A percentile compares a stretch with the other conserved stretches of the same genome.
phyloP scores from a whole-genome alignment of 768 basidiomycete genomes.

The Chalciporus sphaerocephalus region DNA sequence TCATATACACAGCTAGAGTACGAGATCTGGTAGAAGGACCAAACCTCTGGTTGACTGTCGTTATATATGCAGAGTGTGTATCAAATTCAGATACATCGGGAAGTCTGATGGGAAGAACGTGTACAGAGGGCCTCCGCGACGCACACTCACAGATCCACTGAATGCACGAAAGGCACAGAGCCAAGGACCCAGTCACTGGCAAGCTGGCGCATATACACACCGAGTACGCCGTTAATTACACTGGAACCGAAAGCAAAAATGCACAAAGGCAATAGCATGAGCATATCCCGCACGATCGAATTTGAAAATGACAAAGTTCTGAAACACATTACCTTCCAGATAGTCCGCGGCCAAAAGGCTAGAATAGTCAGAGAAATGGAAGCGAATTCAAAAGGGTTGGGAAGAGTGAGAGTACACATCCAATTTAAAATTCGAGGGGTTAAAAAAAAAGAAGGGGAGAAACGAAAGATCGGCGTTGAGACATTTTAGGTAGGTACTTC shows the following conservation, averaged over 20 bases:
- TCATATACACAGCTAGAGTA: no score
- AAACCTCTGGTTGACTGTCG: no score
- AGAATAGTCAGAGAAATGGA: constrained; percentile 8
- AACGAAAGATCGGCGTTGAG: constrained; percentile 11
- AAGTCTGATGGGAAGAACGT: no score
- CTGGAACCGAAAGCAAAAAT: constrained; percentile 7
- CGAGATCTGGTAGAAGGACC: no score
- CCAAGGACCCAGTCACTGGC: no score
- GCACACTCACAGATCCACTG: constrained; percentile 6
- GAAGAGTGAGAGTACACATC: not conserved
- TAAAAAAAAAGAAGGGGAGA: constrained; percentile 1
- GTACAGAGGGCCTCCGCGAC: no score
- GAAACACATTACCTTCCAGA: constrained; percentile 48
- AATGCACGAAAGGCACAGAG: constrained; percentile 1
- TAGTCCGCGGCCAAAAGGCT: constrained; percentile 64
- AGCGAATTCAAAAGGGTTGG: no score
- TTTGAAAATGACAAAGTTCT: constrained; percentile 2
- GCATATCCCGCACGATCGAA: not conserved
- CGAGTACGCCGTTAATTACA: constrained; percentile 4
- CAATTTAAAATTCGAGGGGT: constrained; percentile 7
- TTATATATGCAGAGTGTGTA: no score
- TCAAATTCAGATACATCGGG: no score
- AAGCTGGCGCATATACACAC: constrained; percentile 4
- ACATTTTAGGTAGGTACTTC: not conserved
- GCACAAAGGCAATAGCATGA: constrained; percentile 11